These are phyloP conservation scores for Fusarium metavorans DNA, from an alignment of 2,329 filamentous ascomycete species.

Conservation along the genomic window DNA sequence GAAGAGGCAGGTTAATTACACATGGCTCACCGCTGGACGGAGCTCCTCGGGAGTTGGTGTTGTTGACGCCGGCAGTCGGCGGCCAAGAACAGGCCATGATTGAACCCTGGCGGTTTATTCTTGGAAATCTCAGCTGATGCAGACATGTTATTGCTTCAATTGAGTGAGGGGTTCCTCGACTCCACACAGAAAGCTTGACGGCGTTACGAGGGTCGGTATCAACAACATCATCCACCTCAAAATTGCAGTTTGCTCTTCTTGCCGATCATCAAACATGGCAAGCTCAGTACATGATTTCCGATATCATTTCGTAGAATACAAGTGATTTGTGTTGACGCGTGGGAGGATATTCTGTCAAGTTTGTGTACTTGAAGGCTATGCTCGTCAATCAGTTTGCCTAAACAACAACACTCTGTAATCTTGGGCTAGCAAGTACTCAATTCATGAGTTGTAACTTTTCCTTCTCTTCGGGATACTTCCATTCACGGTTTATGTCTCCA, in stretches of 20 bases:
- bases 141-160: neutral
- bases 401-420: neutral
- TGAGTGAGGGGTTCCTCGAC: neutral
- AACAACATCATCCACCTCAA: neutral
- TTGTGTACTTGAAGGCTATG: neutral
- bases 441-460: neutral
- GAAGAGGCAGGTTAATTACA: neutral
- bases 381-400: neutral
- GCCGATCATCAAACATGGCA: neutral
- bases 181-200: neutral
- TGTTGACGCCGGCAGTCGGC: slow-evolving; percentile 6
- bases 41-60: slow-evolving; percentile 2
- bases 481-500: neutral
- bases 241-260: neutral
- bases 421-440: too few relatives aligned
- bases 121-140: neutral
- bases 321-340: neutral
- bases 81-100: slow-evolving; percentile 5
- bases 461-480: too few relatives aligned
- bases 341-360: neutral
- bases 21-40: slow-evolving; percentile 5
- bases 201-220: neutral
- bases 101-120: neutral
- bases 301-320: neutral
- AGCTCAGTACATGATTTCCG: too few relatives aligned